Base-by-base conservation (phyloP, 2,329 filamentous ascomycete species). In the Chrysoporthe austroafricana region DNA sequence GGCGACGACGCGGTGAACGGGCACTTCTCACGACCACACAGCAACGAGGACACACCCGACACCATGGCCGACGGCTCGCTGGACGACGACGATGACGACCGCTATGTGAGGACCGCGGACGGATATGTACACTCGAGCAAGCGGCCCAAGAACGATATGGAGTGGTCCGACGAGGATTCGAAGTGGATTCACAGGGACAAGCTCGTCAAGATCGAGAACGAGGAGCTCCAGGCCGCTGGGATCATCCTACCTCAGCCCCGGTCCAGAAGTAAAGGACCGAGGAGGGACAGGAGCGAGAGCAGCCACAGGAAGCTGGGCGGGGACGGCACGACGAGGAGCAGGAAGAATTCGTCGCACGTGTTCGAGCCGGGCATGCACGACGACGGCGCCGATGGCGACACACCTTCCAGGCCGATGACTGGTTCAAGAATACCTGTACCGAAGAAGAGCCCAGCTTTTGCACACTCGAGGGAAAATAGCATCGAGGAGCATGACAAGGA, bases 161-260 rank as follows among this genome's bases (percentile, higher is more conserved):
- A 71, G 44, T 68, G 72, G 32, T 80, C 83, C 44, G 79, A 83
- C 44, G 89, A 91, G 69, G 84, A 88, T 69, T 91, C 89, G 43
- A 90, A 92, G 77, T 96, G 92, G 92, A 95, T 96, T 73, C 92
- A 96, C 75, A 84, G 92, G 66, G 92, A 96, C 79, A 95, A 95
- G 79, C 80, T 96, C 70, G 92, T 91, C 65, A 88, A 87, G 75
- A 96, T 95, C 72, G 92, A 96, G 79, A 95, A 83, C 72, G 86
- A 90, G 74, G 92, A 96, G 79, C 84, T 96, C 70, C 90, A 93
- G 76, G 91, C 91, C 68, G 91, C 91, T 7, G 92, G 92, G 42
- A 89, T 94, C 73, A 82, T 86, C 62, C 75, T 90, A 69, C 83
- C 88, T 70, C 80, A 83, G 73, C 74, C 85, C 43, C 80, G 87